Base-by-base conservation (phyloP, 2,329 filamentous ascomycete species). In the Colletotrichum sp. region DNA sequence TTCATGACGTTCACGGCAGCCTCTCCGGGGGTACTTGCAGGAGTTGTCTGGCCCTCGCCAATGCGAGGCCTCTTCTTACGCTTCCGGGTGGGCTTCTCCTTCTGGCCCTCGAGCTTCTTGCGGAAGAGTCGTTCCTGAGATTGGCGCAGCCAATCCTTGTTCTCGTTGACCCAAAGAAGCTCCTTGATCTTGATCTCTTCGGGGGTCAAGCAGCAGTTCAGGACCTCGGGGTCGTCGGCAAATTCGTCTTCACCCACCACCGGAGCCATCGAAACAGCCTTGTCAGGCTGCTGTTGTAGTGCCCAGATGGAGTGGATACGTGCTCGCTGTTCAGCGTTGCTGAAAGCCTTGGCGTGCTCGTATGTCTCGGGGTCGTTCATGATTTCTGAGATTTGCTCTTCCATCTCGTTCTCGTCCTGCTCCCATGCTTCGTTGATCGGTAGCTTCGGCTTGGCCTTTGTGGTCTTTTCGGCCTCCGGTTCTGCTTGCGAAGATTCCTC, bases 161-260 rank as follows among this genome's bases (percentile, higher is more conserved):
- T 99, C 82, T 96, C 93, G 75, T 96, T 96, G 59, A 98, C 93
- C 97, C 97, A 99, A 68, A 99, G 95, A 75, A 93, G 92, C 83
- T 98, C 96, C 83, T 98, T 99, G 81, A 96, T 92, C 39, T 91
- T 91, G 3, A 93, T 91, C 85, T 99, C 96, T 4, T 92, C 91
- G 2, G 93, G 90, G 0, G 90, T 91, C 7, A 99, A 89, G 43
- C 96, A 85, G 81, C 96, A 98, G 80, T 94, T 94, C 75, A 90
- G 87, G 7, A 99, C 95, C 83, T 99, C 97, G 0, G 93, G 94
- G 77, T 99, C 97, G 79, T 98, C 93, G 48, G 93, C 95, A 81
- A 99, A 98, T 81, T 98, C 96, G 73, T 94, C 91, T 73, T 95
- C 94, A 67, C 90, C 92, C 24, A 98, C 93, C 69, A 94, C 92